Base-by-base conservation (phyloP, 805 yeast species). In the Hanseniaspora clermontiae region DNA sequence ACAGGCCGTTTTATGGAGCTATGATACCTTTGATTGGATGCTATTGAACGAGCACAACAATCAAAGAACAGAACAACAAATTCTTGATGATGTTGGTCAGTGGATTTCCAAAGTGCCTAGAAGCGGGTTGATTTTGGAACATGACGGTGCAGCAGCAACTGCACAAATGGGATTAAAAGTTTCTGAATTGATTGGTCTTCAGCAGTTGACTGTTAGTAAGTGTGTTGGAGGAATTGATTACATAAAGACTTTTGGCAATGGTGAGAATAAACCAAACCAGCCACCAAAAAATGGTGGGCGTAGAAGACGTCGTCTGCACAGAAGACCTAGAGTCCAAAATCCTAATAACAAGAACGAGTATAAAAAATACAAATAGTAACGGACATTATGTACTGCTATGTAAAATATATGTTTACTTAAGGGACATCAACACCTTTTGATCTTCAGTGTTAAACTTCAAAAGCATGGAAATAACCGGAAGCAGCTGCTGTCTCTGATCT, bases 1-100 rank as follows among this genome's bases (percentile, higher is more conserved):
- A 76, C 88, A 83, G 63, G 80, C 86, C 5, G 96, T 85, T 29
- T 69, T 91, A 37, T 91, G 97, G 98, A 93, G 88, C 65, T 79
- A 77, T 63, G 97, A 91, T 68, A 80, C 96, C 0, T 82, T 83
- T 70, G 97, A 91, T 68, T 91, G 97, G 97, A 80, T 80, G 66
- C 70, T 89, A 65, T 73, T 78, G 40, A 73, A 75, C 2, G 73
- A 73, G 24, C 74, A 77, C 20, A 52, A 57, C 20, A 49, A 51
- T 8, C 51, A 55, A 17, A 76, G 77, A 61, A 74, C 80, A 0
- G 80, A 78, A 55, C 65, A 66, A 1, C 77, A 77, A 43, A 80
- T 90, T 40, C 70, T 76, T 45, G 65, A 65, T 2, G 88, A 84
- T 40, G 81, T 86, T 2, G 65, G 64, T 2, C 62, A 63, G 8